Evolutionary conservation across 192 early-diverging fungal species (phyloP).

Genomic region (Backusella morwellensis): DNA sequence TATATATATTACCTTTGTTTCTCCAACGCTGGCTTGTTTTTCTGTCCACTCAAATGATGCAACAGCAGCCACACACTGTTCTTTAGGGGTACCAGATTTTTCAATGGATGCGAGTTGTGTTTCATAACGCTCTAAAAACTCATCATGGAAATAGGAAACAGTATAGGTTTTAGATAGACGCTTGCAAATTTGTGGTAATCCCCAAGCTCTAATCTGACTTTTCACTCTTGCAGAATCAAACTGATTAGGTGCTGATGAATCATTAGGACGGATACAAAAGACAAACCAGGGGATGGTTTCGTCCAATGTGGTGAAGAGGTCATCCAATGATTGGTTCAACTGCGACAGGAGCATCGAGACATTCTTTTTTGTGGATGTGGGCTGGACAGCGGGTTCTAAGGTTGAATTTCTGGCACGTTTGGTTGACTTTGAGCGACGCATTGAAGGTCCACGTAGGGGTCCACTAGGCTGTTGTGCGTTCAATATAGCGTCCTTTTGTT

Average conservation of each 20-base stretch:
- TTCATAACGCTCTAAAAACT: slow-evolving; percentile 74
- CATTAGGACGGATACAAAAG: slow-evolving; percentile 74
- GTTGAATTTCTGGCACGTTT: neutral
- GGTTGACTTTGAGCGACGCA: slow-evolving; percentile 45
- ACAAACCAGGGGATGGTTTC: slow-evolving; percentile 82
- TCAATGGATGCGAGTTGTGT: neutral
- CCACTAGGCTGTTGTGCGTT: slow-evolving; percentile 73
- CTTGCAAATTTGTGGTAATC: slow-evolving; percentile 64
- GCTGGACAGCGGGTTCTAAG: neutral
- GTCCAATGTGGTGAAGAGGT: slow-evolving; percentile 66
- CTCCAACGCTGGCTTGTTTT: slow-evolving; percentile 58
- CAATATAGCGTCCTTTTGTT: slow-evolving; percentile 68
- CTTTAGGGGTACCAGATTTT: slow-evolving; percentile 3
- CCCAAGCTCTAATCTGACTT: slow-evolving; percentile 69
- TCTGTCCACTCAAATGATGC: slow-evolving; percentile 60
- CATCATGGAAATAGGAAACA: slow-evolving; percentile 68
- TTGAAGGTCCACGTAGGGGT: slow-evolving; percentile 67
- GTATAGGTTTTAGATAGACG: slow-evolving; percentile 72
- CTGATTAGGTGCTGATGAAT: slow-evolving; percentile 53
- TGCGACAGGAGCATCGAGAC: slow-evolving; percentile 61
- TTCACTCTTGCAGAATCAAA: slow-evolving; percentile 71
- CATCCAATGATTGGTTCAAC: slow-evolving; percentile 66
- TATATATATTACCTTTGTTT: slow-evolving; percentile 39
- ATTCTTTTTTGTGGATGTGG: slow-evolving; percentile 31
- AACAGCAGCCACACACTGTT: slow-evolving; percentile 43